These are phyloP conservation scores for Trametes elegans DNA, from an alignment of 768 basidiomycete genomes.

Conservation along the genomic window DNA sequence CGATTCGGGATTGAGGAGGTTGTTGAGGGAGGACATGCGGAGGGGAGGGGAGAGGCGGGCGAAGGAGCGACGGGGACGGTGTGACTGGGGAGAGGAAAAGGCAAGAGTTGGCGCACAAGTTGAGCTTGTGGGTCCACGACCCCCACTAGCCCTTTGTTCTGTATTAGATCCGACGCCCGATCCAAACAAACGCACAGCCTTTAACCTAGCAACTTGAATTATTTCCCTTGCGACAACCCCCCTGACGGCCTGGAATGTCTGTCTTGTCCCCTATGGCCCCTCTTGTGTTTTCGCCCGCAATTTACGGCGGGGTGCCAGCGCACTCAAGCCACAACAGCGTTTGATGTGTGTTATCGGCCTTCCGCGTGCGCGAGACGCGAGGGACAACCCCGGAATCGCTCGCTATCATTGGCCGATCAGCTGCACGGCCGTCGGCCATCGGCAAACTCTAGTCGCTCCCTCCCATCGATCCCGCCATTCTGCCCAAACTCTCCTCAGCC, in stretches of 20 bases:
- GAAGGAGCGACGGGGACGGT: conserved; percentile 7
- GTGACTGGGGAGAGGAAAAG: conserved; percentile 25
- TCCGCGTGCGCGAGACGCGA: conserved; percentile 16
- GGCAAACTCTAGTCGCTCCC: neutral
- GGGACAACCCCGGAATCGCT: conserved; percentile 16
- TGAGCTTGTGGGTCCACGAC: conserved; percentile 28
- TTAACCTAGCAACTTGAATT: neutral
- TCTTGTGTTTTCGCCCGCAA: conserved; percentile 10
- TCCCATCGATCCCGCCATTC: neutral
- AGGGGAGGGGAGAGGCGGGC: conserved; percentile 12
- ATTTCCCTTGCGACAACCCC: conserved; percentile 3
- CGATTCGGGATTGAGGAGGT: conserved; percentile 30
- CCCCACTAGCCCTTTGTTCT: conserved; percentile 25
- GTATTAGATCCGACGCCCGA: conserved; percentile 26
- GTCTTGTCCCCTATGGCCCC: neutral
- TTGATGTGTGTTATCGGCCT: conserved; percentile 20
- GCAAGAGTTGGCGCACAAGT: conserved; percentile 26
- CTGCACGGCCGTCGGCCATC: too few species aligned
- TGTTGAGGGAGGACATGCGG: conserved; percentile 29
- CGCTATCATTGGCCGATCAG: conserved; percentile 14
- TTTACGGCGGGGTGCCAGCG: conserved; percentile 10
- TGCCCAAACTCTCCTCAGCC: neutral
- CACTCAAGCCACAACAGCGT: conserved; percentile 21
- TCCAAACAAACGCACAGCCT: conserved; percentile 21
- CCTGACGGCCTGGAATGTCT: conserved; percentile 1